These are phyloP conservation scores for Xylaria polymorpha DNA, from an alignment of 2,329 filamentous ascomycete genomes.

Conservation along the genomic window DNA sequence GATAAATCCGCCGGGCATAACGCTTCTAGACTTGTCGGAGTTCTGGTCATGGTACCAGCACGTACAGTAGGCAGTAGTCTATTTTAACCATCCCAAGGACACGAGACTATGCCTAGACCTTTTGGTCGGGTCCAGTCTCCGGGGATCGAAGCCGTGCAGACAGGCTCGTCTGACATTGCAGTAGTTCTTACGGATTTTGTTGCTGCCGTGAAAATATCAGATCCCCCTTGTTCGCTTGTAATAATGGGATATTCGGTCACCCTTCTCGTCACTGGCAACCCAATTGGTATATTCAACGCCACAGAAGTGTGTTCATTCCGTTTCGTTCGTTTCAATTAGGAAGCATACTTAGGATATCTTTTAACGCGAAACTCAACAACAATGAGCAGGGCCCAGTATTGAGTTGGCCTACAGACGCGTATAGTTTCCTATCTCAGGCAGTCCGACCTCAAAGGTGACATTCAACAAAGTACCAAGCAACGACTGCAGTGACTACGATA, in stretches of 20 bases:
- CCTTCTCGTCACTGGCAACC: neutral
- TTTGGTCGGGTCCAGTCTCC: slow-evolving; percentile 15
- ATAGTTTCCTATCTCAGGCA: slow-evolving; percentile 21
- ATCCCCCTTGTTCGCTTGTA: neutral
- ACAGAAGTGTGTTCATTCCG: neutral
- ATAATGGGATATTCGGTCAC: slow-evolving; percentile 3
- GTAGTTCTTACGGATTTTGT: slow-evolving; percentile 18
- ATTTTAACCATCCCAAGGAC: slow-evolving; percentile 15
- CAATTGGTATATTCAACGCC: neutral
- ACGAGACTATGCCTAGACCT: slow-evolving; percentile 1
- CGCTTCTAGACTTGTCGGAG: slow-evolving; percentile 2
- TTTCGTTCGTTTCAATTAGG: neutral
- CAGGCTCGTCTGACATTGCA: slow-evolving; percentile 25
- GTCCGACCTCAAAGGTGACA: slow-evolving; percentile 20
- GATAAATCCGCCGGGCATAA: slow-evolving; percentile 29
- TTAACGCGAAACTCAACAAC: neutral
- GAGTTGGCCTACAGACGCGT: slow-evolving; percentile 6
- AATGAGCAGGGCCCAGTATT: neutral
- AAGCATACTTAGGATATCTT: neutral
- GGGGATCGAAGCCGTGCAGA: slow-evolving; percentile 37
- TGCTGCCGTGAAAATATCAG: slow-evolving; percentile 12
- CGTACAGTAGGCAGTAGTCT: neutral
- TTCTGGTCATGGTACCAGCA: slow-evolving; percentile 5
- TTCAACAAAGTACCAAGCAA: slow-evolving; percentile 15
- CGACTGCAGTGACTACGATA: slow-evolving; percentile 23